Evolutionary conservation across 2,329 filamentous ascomycete genomes (phyloP), one percentile per base, ranked within the genome.

Genomic region (Zopfia rhizophila): DNA sequence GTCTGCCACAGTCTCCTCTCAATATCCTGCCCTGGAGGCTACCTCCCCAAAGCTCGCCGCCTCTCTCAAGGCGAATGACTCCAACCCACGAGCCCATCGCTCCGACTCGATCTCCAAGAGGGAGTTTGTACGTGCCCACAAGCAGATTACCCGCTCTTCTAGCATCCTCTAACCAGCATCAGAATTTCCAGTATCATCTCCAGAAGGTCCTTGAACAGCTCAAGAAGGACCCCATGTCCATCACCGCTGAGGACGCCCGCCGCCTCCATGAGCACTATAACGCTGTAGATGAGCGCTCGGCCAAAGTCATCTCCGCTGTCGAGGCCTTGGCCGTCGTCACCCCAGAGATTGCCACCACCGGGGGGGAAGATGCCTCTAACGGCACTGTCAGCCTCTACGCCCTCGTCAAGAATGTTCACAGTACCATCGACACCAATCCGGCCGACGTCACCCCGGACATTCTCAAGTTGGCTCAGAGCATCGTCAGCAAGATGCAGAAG

Each of bases 401-500:
- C 14, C 30, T 63, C 12, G 55, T 62, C 42, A 60, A 58, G n/a
- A 62, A 69, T 32, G 48, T 70, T 11, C 48, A 63, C 29, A 55
- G 49, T 7, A 56, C 58, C 10, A 56, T 69, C 7, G 60, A 63
- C 5, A 42, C 41, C 7, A 58, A 58, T 32, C 61, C 64, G 16
- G 36, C 42, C 3, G 51, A 56, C n/a, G 57, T 69, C 24, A 63
- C 63, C 8, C 22, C 30, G 5, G 66, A 68, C 33, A 48, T 64
- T 4, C 54, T 69, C 19, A 57, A 44, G 31, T 51, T 48, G 17
- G 55, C 58, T 6, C 65, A 69, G 50, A 48, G 42, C 31, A 53
- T 63, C 25, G 58, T 68, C 19, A 63, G 51, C 53, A 67, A 61
- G 48, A 65, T 69, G 62, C 63, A 68, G 40, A 63, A 56, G 31